These are phyloP conservation scores for Fomitopsis pulvina DNA, from an alignment of 768 basidiomycete species.

Conservation along the genomic window DNA sequence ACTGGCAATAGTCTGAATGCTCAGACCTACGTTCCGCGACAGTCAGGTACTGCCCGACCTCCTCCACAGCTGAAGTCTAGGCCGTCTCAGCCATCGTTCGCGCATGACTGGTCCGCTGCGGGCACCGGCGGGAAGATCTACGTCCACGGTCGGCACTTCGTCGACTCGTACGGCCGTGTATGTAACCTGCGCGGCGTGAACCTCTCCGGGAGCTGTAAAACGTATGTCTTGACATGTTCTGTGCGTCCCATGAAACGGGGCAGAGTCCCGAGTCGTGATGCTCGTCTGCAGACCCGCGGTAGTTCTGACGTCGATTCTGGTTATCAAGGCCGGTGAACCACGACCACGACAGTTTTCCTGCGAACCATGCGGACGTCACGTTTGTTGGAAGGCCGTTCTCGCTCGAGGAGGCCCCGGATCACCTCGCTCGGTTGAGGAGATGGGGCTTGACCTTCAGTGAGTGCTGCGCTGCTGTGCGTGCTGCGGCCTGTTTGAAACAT, in stretches of 20 bases:
- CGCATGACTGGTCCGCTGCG: constrained; percentile 64
- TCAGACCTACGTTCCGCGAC: not conserved
- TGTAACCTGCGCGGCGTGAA: constrained; percentile 83
- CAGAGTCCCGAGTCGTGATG: not conserved
- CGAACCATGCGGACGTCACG: constrained; percentile 55
- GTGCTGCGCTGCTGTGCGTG: too few relatives aligned
- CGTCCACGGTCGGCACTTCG: constrained; percentile 71
- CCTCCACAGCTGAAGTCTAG: not conserved
- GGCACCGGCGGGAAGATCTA: constrained; percentile 51
- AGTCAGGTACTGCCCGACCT: not conserved
- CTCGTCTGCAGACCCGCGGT: not conserved
- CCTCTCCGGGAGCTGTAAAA: constrained; percentile 76
- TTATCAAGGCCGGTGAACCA: constrained; percentile 57
- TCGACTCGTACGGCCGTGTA: constrained; percentile 75
- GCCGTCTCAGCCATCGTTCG: constrained; percentile 35
- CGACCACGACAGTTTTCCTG: constrained; percentile 62
- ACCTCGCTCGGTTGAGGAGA: constrained; percentile 69
- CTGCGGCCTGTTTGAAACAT: too few relatives aligned
- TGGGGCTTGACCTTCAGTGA: constrained; percentile 87
- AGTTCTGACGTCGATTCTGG: not conserved
- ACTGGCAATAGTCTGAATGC: not conserved
- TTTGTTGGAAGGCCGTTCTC: constrained; percentile 93
- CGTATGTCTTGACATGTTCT: constrained; percentile 41
- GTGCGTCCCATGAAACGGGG: not conserved
- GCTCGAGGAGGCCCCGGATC: constrained; percentile 79